phyloP scores from a whole-genome alignment of 345 rosid species.

The Tarenaya hassleriana region DNA sequence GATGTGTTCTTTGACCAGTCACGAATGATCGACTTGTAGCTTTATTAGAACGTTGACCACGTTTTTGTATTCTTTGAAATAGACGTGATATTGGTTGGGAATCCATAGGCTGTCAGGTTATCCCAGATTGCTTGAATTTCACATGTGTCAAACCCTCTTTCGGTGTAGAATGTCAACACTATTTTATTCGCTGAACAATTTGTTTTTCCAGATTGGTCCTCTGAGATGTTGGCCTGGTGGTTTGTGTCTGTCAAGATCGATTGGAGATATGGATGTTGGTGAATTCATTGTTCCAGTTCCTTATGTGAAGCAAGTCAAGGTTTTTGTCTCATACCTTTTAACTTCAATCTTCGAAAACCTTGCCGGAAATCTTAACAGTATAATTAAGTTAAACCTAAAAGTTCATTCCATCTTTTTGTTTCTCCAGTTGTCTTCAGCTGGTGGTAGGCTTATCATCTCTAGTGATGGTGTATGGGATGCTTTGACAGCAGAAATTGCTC shows the following conservation, averaged over 20 bases:
- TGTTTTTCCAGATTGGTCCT: constrained; percentile 60
- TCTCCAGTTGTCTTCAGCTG: constrained; percentile 79
- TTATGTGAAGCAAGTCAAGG: constrained; percentile 91
- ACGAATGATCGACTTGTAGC: background rate
- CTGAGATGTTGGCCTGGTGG: constrained; percentile 96
- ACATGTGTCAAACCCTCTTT: background rate
- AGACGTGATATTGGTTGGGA: background rate
- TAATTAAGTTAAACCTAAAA: constrained; percentile 7
- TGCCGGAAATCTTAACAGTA: background rate
- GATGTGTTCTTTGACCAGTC: background rate
- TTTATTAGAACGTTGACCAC: background rate
- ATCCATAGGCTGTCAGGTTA: constrained; percentile 4
- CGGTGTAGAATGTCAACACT: background rate
- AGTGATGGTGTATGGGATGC: constrained; percentile 99
- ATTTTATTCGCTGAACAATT: constrained; percentile 20
- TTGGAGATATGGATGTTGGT: constrained; percentile 92
- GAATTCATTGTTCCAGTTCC: constrained; percentile 91
- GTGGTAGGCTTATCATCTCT: constrained; percentile 85
- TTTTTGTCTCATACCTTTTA: constrained; percentile 27
- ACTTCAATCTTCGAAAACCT: background rate
- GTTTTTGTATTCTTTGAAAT: background rate
- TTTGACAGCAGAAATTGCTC: constrained; percentile 66
- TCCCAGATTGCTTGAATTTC: constrained; percentile 1
- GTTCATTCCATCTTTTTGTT: constrained; percentile 2
- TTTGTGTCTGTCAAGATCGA: constrained; percentile 87